Conservation (phyloP, 495 filamentous ascomycete species). For the Podospora conica region DNA sequence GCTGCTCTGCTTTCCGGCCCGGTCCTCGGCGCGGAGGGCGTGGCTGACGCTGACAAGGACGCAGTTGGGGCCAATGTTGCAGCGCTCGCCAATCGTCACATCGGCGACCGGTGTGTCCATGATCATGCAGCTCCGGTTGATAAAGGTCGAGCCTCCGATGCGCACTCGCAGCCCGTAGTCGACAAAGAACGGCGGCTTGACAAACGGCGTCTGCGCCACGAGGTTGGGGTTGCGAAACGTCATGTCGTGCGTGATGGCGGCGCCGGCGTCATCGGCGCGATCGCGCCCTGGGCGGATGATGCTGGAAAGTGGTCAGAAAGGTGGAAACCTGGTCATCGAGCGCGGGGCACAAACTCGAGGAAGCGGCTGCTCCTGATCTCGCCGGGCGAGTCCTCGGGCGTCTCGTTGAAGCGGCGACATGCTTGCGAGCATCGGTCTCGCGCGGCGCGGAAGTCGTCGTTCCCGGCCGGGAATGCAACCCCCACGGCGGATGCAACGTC, state of each 20-base stretch:
- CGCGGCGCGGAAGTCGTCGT: conserved; percentile 29
- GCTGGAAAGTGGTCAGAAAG: conserved; percentile 8
- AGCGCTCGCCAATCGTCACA: conserved; percentile 29
- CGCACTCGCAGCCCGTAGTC: conserved; percentile 32
- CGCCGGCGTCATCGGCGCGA: conserved; percentile 15
- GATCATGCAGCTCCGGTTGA: conserved; percentile 33
- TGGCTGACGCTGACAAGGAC: conserved; percentile 26
- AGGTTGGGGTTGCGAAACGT: conserved; percentile 27
- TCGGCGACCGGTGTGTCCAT: conserved; percentile 35
- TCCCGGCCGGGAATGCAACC: conserved; percentile 29
- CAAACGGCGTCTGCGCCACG: conserved; percentile 27
- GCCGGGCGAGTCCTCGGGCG: conserved; percentile 29
- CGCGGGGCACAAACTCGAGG: conserved; percentile 22
- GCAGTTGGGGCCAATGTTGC: conserved; percentile 33
- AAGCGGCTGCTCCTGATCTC: conserved; percentile 24
- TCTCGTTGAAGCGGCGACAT: conserved; percentile 32
- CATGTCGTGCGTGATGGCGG: conserved; percentile 30
- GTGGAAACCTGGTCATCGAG: neutral
- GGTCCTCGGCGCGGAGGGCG: conserved; percentile 22
- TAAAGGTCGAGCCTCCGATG: conserved; percentile 30
- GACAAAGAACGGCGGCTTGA: conserved; percentile 32
- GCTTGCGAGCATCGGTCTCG: conserved; percentile 27
- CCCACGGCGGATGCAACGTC: conserved; percentile 4
- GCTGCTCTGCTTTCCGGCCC: conserved; percentile 20
- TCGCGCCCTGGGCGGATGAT: conserved; percentile 30